Evolutionary conservation across 148 eudicot genomes (phyloP), one percentile per base, ranked within the genome.

Genomic region (Pouteria glomerata): DNA sequence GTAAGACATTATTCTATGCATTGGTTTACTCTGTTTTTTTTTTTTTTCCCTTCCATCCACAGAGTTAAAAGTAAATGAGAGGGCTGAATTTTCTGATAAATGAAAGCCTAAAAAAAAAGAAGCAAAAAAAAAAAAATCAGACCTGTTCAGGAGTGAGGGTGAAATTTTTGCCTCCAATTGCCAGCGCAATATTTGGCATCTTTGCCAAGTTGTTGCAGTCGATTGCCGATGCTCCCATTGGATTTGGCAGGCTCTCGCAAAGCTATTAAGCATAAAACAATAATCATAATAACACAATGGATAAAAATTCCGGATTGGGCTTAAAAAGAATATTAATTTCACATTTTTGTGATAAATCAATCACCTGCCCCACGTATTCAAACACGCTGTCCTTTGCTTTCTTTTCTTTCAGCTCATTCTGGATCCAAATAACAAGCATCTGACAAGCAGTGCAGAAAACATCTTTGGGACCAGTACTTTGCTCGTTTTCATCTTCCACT

Each of bases 81-180:
- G n/a, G n/a, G n/a, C n/a, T n/a, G n/a, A n/a, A n/a, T n/a, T n/a
- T n/a, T n/a, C n/a, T n/a, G 10, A 67, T 18, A 13, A 48, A n/a
- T n/a, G n/a, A n/a, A 3, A 2, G 58, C 24, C 29, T 47, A n/a
- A n/a, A n/a, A 55, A 57, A 21, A 57, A n/a, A 27, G 16, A 57
- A 5, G 5, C 26, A 3, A 19, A 21, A 15, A 0, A 55, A 55
- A 74, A 63, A 3, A 61, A 63, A 63, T 10, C 77, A 56, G 72
- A 93, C 98, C 97, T 93, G 97, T 47, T 90, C 89, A 41, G 98
- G 97, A 55, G 95, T 80, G 71, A 93, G 89, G n/a, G 47, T 72
- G 77, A 85, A 93, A 66, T 75, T 69, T 78, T 82, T 86, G 34
- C 75, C 83, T 33, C 85, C 97, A 50, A 93, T 90, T 35, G 86